Conservation (phyloP, 225 moss, liverwort and hornwort species). For the Antitrichia curtipendula region DNA sequence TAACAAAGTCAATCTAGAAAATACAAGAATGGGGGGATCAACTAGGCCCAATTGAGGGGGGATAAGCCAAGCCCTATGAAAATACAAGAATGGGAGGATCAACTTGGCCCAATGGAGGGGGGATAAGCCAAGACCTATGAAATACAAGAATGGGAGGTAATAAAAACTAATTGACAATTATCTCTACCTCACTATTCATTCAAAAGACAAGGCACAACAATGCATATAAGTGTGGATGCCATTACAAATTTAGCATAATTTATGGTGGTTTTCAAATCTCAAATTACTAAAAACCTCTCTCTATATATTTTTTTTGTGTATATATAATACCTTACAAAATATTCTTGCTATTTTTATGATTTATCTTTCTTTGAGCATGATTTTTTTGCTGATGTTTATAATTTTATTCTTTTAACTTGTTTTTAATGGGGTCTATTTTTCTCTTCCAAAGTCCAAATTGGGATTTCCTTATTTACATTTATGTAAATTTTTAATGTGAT, state of each 20-base stretch:
- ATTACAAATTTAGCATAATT: background rate
- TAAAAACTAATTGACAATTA: too few relatives aligned
- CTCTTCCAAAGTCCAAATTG: fast-evolving
- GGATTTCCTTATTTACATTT: background rate
- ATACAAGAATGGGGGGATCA: too few relatives aligned
- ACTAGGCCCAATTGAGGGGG: too few relatives aligned
- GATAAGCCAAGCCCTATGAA: too few relatives aligned
- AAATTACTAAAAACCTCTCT: background rate
- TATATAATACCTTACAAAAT: background rate
- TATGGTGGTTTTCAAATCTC: background rate
- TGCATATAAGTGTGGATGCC: too few relatives aligned
- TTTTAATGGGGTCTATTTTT: background rate
- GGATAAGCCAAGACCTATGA: too few relatives aligned
- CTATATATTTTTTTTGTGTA: too few relatives aligned
- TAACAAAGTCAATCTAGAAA: too few relatives aligned
- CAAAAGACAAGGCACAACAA: background rate
- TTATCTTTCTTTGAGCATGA: background rate
- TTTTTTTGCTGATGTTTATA: background rate
- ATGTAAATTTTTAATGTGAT: background rate
- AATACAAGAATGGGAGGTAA: too few relatives aligned
- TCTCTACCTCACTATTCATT: too few relatives aligned
- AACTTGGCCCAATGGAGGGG: too few relatives aligned
- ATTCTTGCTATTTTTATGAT: background rate
- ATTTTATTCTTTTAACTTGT: background rate
- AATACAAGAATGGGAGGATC: too few relatives aligned